Percentiles rank a stretch among this genome's conserved stretches.
These are phyloP conservation scores for Zanthoxylum bungeanum DNA, from an alignment of 345 rosid species.

Conservation along the genomic window DNA sequence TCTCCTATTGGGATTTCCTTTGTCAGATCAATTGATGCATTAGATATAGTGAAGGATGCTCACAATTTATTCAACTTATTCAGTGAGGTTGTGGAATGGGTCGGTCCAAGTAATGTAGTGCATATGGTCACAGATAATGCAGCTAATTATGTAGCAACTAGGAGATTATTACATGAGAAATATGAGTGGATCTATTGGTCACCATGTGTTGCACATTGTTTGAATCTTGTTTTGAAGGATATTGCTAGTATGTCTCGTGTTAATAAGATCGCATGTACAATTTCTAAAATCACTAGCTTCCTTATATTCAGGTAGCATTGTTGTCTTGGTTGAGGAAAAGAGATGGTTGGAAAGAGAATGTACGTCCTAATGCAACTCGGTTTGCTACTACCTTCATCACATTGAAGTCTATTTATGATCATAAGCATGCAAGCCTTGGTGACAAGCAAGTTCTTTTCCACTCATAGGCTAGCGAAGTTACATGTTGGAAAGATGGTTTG, in stretches of 20 bases:
- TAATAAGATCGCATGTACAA: constrained; percentile 16
- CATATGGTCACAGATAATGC: constrained; percentile 25
- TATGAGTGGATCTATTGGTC: constrained; percentile 23
- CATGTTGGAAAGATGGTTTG: too few species aligned
- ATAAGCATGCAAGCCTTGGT: neutral
- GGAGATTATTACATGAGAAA: constrained; percentile 12
- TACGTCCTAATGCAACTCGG: neutral
- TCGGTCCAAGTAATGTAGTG: constrained; percentile 20
- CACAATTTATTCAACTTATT: constrained; percentile 13
- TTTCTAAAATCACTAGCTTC: constrained; percentile 21
- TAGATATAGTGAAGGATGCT: constrained; percentile 20
- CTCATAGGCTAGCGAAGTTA: neutral
- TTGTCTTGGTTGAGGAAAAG: neutral
- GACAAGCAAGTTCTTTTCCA: neutral
- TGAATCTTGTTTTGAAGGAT: constrained; percentile 24
- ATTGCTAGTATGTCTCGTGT: constrained; percentile 15
- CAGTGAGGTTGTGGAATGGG: constrained; percentile 20
- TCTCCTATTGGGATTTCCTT: constrained; percentile 22
- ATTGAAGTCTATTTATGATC: neutral
- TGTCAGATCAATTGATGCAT: constrained; percentile 27
- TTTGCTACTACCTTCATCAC: constrained; percentile 2
- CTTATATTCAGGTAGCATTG: constrained; percentile 6
- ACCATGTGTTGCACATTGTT: constrained; percentile 28
- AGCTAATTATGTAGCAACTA: constrained; percentile 14
- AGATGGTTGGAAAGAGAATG: neutral